phyloP scores from a whole-genome alignment of 2,329 filamentous ascomycete genomes.

The Drechslerella coelobrocha region DNA sequence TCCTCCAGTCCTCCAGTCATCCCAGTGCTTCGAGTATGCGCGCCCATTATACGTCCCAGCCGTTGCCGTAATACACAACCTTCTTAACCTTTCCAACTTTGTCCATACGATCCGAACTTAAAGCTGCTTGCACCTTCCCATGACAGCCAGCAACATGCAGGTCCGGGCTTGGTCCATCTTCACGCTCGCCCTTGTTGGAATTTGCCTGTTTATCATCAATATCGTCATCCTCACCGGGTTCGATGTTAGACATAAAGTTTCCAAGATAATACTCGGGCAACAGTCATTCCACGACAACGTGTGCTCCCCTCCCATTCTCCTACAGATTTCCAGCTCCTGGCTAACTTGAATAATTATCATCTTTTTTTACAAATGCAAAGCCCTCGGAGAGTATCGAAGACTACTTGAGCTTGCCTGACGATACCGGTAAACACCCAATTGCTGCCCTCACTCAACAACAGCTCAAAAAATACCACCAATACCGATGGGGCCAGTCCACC shows the following conservation, averaged over 20 bases:
- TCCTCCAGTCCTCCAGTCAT: no score
- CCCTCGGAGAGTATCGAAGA: no score
- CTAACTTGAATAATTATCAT: background rate
- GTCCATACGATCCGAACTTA: no score
- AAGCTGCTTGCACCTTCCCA: no score
- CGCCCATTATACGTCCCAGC: no score
- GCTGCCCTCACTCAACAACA: slow-evolving; percentile 14
- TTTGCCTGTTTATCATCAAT: slow-evolving; percentile 11
- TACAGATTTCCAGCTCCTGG: background rate
- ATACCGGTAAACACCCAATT: slow-evolving; percentile 24
- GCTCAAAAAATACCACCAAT: slow-evolving; percentile 30
- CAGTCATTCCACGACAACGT: background rate
- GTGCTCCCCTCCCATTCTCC: background rate
- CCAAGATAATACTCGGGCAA: slow-evolving; percentile 6
- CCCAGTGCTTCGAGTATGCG: no score
- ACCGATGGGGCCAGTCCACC: slow-evolving; percentile 58
- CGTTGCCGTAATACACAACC: no score
- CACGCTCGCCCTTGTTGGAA: slow-evolving; percentile 13
- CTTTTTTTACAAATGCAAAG: no score
- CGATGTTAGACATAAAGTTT: slow-evolving; percentile 11
- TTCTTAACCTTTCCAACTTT: no score
- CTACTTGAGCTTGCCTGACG: background rate
- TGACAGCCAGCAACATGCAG: no score
- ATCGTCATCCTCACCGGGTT: slow-evolving; percentile 13
- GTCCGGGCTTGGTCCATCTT: slow-evolving; percentile 24